Conservation (phyloP, 1,284 basidiomycete species). For the Cutaneotrichosporon daszewskae region DNA sequence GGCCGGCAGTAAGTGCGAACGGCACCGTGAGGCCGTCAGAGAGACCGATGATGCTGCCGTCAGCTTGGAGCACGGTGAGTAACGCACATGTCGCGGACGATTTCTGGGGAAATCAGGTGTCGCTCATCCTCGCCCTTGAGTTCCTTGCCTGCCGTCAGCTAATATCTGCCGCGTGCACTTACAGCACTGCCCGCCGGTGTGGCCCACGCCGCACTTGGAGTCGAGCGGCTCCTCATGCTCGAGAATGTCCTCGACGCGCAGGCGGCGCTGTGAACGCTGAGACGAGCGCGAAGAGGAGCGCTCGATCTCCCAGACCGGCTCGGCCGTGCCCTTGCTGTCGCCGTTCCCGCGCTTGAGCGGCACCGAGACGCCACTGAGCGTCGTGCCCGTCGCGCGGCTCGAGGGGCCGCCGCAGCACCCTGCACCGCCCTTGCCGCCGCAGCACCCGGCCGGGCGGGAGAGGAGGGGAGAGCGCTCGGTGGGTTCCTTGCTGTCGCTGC, state of each 20-base stretch:
- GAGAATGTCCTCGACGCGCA: constrained; percentile 27
- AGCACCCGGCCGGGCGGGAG: constrained; percentile 11
- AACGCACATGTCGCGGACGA: constrained; percentile 48
- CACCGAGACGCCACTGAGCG: constrained; percentile 8
- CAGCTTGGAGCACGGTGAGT: background rate
- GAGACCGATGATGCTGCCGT: constrained; percentile 79
- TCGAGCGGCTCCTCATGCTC: constrained; percentile 33
- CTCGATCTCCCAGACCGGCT: constrained; percentile 17
- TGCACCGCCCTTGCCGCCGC: constrained; percentile 10
- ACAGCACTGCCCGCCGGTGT: constrained; percentile 35
- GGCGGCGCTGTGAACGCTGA: constrained; percentile 8
- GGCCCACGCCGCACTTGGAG: constrained; percentile 38
- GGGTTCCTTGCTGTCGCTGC: background rate
- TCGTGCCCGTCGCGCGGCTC: background rate
- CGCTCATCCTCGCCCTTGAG: constrained; percentile 49
- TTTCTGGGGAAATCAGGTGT: constrained; percentile 46
- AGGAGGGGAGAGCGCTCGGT: constrained; percentile 17
- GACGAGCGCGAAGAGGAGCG: constrained; percentile 12
- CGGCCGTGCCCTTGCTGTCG: constrained; percentile 3
- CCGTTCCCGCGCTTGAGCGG: constrained; percentile 14
- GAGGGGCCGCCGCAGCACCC: constrained; percentile 7
- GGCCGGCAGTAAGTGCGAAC: constrained; percentile 73
- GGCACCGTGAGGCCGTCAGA: constrained; percentile 95
- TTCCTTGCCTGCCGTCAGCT: constrained; percentile 38
- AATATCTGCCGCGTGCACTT: constrained; percentile 12